Conservation (phyloP, 306 rosid genomes). For the Vigna hirtella region DNA sequence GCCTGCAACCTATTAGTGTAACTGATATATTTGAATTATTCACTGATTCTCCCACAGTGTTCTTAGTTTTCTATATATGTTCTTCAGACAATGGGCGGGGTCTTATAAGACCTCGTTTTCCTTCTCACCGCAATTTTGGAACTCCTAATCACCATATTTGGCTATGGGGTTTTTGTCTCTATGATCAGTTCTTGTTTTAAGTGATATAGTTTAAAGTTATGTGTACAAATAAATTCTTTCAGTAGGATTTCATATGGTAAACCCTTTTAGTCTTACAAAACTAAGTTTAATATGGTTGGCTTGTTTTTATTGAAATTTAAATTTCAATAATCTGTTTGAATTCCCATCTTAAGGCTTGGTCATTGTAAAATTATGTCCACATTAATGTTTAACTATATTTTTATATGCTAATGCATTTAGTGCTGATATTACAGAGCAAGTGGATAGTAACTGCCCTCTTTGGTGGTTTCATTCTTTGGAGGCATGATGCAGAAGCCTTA, state of each 20-base stretch:
- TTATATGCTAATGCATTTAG: constrained; percentile 36
- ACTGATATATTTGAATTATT: constrained; percentile 17
- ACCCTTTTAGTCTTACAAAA: constrained; percentile 1
- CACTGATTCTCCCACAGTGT: neutral
- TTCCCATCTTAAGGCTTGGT: constrained; percentile 3
- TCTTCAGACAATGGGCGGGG: neutral
- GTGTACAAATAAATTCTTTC: neutral
- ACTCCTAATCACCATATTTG: constrained; percentile 5
- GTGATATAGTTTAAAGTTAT: neutral
- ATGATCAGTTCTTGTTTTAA: constrained; percentile 11
- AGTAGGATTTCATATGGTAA: neutral
- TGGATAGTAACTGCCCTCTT: constrained; percentile 71
- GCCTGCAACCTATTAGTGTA: constrained; percentile 4
- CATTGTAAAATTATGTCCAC: constrained; percentile 17
- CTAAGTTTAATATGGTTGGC: constrained; percentile 2
- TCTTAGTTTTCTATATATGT: constrained; percentile 7
- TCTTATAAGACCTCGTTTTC: neutral
- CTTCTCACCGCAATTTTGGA: constrained; percentile 25
- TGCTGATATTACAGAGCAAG: constrained; percentile 74
- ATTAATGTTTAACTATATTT: constrained; percentile 11
- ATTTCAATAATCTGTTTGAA: constrained; percentile 2
- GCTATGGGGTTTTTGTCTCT: neutral
- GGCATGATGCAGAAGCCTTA: constrained; percentile 82
- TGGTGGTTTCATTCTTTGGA: constrained; percentile 69
- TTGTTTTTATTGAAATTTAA: constrained; percentile 12